Evolutionary conservation across 352 stramenopile species (phyloP).

Genomic region (Hyaloperonospora brassicae): DNA sequence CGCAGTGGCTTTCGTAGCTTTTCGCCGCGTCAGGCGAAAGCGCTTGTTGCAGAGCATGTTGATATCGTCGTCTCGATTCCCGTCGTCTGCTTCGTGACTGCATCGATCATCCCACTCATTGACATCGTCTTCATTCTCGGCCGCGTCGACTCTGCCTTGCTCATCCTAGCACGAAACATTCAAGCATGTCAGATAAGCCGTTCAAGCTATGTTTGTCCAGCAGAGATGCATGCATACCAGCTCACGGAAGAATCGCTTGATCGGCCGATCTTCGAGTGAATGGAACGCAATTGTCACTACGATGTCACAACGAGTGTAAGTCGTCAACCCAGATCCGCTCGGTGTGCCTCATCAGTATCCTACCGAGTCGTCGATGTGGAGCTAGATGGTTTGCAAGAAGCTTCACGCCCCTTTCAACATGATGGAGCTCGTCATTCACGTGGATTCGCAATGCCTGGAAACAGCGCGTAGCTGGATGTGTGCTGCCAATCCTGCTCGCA

Average conservation of each 20-base stretch:
- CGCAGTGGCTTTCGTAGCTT: slow-evolving; percentile 56
- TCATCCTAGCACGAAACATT: slow-evolving; percentile 24
- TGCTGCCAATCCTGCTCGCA: slow-evolving; percentile 19
- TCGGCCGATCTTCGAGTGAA: slow-evolving; percentile 75
- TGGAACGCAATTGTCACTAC: slow-evolving; percentile 77
- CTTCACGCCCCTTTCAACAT: slow-evolving; percentile 52
- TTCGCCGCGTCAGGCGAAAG: slow-evolving; percentile 58
- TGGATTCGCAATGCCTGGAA: slow-evolving; percentile 78
- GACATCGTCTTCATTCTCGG: slow-evolving; percentile 25
- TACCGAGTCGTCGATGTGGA: slow-evolving; percentile 50
- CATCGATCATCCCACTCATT: slow-evolving; percentile 16
- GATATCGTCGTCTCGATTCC: slow-evolving; percentile 14
- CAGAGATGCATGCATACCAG: slow-evolving; percentile 26
- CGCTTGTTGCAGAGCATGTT: slow-evolving; percentile 29
- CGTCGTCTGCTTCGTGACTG: slow-evolving; percentile 21
- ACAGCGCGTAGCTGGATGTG: slow-evolving; percentile 66
- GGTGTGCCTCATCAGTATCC: neutral
- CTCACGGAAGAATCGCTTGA: slow-evolving; percentile 67
- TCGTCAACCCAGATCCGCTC: neutral
- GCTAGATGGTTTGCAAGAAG: slow-evolving; percentile 47
- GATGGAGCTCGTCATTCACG: slow-evolving; percentile 73
- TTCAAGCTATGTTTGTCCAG: neutral
- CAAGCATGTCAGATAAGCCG: slow-evolving; percentile 1
- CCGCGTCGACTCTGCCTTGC: slow-evolving; percentile 18
- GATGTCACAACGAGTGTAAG: slow-evolving; percentile 9